Evolutionary conservation across 805 yeast species (phyloP).

Genomic region (Wickerhamiella brachini): DNA sequence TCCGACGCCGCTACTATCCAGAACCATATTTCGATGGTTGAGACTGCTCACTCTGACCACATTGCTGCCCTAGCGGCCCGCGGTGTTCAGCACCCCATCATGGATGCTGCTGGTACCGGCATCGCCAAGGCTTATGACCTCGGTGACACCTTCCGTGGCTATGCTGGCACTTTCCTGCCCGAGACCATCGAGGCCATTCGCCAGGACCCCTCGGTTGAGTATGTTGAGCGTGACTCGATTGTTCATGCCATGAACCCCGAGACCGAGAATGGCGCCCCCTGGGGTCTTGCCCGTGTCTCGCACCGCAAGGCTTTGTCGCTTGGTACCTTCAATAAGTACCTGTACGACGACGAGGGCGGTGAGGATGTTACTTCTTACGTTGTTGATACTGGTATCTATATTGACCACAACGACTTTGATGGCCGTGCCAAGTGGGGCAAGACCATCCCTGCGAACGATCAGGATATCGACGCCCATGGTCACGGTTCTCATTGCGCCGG

Average conservation of each 20-base stretch:
- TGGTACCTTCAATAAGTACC: conserved; percentile 44
- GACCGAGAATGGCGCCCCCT: conserved; percentile 51
- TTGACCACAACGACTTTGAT: conserved; percentile 37
- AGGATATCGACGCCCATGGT: conserved; percentile 39
- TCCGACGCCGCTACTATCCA: conserved; percentile 38
- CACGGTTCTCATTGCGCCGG: conserved; percentile 54
- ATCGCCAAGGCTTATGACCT: conserved; percentile 33
- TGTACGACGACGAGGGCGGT: conserved; percentile 41
- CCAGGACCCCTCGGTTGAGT: conserved; percentile 38
- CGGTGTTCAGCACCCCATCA: conserved; percentile 21
- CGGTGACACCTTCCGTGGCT: conserved; percentile 44
- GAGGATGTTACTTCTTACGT: conserved; percentile 32
- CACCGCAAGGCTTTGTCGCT: conserved; percentile 50
- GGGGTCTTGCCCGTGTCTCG: conserved; percentile 63
- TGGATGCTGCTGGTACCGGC: conserved; percentile 8
- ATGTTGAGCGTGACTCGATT: conserved; percentile 47
- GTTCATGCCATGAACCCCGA: conserved; percentile 36
- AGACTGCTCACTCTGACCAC: conserved; percentile 22
- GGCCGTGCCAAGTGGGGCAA: conserved; percentile 46
- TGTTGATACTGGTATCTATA: conserved; percentile 45
- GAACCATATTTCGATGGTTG: conserved; percentile 58
- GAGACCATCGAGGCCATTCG: conserved; percentile 63
- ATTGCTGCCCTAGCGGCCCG: conserved; percentile 27
- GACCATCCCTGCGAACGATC: conserved; percentile 33
- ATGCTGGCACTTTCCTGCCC: conserved; percentile 72